These are phyloP conservation scores for Murraya koenigii DNA, from an alignment of 345 rosid species.

Conservation along the genomic window DNA sequence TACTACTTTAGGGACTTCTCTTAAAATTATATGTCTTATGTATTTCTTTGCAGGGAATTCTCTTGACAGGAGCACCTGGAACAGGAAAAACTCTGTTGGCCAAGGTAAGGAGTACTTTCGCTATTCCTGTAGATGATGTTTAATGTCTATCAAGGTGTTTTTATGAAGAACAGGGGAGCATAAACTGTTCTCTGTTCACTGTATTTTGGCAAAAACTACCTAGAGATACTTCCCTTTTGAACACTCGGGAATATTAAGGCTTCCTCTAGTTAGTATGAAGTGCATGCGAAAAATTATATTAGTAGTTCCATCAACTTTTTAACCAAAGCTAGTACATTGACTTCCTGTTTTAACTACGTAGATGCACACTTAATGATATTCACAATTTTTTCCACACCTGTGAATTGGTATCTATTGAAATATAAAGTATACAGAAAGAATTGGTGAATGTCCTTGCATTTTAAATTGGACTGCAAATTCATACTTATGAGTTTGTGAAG, in stretches of 20 bases:
- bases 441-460: background rate
- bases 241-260: too few relatives aligned
- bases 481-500: background rate
- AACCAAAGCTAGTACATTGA: slow-evolving; percentile 1
- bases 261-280: background rate
- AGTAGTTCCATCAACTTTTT: background rate
- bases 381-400: background rate
- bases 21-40: background rate
- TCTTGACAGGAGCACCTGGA: slow-evolving; percentile 99
- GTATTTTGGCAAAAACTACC: too few relatives aligned
- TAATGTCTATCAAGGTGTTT: background rate
- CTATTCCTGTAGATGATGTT: background rate
- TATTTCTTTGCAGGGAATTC: slow-evolving; percentile 73
- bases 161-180: background rate
- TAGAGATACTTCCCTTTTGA: too few relatives aligned
- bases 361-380: background rate
- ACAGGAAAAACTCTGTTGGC: slow-evolving; percentile 98
- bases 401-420: background rate
- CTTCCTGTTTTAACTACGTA: background rate
- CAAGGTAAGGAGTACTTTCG: slow-evolving; percentile 50
- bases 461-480: background rate
- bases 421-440: background rate
- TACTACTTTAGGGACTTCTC: background rate
- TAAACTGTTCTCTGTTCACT: background rate
- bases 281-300: background rate